Evolutionary conservation across 2,329 filamentous ascomycete species (phyloP), one percentile per base, ranked within the genome.

Genomic region (Penicillium crustosum): DNA sequence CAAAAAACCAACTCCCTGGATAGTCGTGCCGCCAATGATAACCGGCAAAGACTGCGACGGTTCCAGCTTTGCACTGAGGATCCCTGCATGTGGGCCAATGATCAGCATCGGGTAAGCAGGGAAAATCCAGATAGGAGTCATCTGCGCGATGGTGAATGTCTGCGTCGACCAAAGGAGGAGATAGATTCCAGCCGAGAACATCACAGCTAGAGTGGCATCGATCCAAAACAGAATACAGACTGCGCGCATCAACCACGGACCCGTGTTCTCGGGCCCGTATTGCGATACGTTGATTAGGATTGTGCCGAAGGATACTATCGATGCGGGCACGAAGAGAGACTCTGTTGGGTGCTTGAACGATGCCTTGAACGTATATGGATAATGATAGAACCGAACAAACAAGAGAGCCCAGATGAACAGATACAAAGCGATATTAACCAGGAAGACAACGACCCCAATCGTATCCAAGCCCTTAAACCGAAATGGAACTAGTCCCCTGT

Each of bases 91-190:
- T 0, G 90, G 88, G 0, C 88, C 90, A 23, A 89, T 85, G 9
- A 94, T 84, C 4, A 95, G 82, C 23, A 94, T 80, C 0, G 91
- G 90, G 63, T 95, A 95, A 0, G 89, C 90, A 0, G 90, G 91
- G 64, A 94, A 94, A 54, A 93, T 91, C 90, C 90, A 94, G 19
- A 91, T 86, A 0, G 90, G 90, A 0, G 90, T 94, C 91, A 95
- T 94, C 52, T 86, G 86, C 35, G 90, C 88, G 48, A 94, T 90
- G 0, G 91, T 87, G 65, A 86, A 87, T 2, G 83, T 85, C 59
- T 84, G 82, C 0, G 84, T 87, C 2, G 82, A 85, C 85, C 85
- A 87, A 70, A 93, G 79, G 41, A 89, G 83, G 15, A 93, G 79
- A 68, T 93, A 94, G 52, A 94, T 87, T 6, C 83, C 84, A 13